These are phyloP conservation scores for Alternaria rosae DNA, from an alignment of 2,329 filamentous ascomycete genomes.

Conservation along the genomic window DNA sequence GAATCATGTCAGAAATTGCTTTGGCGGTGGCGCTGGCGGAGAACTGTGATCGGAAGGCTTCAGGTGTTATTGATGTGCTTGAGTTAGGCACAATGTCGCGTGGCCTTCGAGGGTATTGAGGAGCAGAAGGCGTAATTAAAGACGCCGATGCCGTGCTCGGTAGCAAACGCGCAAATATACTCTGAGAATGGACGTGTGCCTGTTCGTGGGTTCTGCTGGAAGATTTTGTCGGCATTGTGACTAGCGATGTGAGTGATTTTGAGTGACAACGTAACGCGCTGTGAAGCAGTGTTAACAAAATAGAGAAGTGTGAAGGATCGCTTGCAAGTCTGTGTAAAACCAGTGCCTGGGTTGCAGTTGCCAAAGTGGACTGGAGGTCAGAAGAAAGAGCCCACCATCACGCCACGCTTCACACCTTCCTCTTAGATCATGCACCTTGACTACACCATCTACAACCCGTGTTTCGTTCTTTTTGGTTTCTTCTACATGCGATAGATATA, in stretches of 20 bases:
- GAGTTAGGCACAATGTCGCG: neutral
- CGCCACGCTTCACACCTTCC: neutral
- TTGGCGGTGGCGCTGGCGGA: neutral
- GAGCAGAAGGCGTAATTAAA: neutral
- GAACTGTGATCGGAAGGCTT: neutral
- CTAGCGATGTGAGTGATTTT: neutral
- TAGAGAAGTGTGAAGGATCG: neutral
- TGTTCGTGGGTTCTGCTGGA: neutral
- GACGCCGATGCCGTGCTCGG: neutral
- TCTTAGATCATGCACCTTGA: neutral
- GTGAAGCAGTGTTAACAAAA: neutral
- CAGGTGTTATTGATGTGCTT: neutral
- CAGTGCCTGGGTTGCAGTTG: neutral
- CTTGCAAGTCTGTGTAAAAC: neutral
- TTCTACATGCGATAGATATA: neutral
- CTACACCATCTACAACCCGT: neutral
- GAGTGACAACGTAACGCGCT: neutral
- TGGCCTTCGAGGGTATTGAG: neutral
- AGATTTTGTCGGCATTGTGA: neutral
- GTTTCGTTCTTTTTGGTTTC: neutral
- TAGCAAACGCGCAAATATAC: neutral
- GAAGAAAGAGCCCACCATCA: neutral
- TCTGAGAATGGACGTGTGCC: neutral
- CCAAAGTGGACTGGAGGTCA: neutral
- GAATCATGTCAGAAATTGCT: neutral